Evolutionary conservation across 2,329 filamentous ascomycete genomes (phyloP).

Genomic region (Phialemonium atrogriseum): DNA sequence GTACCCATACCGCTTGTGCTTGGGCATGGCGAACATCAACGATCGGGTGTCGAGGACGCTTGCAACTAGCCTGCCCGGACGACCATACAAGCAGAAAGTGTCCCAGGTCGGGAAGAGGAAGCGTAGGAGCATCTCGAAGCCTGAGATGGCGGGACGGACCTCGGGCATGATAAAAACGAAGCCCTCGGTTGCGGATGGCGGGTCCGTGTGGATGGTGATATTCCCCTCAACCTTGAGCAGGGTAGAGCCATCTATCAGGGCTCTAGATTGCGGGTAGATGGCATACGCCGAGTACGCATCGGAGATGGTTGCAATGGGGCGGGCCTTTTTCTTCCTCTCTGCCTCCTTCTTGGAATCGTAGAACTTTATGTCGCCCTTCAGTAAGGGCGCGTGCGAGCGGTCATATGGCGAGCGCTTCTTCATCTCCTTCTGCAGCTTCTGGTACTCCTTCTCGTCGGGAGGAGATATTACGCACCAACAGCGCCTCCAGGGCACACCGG

Average conservation of each 20-base stretch:
- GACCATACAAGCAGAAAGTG: constrained; percentile 83
- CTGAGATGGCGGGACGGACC: constrained; percentile 79
- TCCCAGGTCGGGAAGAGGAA: constrained; percentile 94
- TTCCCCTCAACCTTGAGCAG: constrained; percentile 88
- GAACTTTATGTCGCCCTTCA: constrained; percentile 90
- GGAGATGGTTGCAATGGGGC: constrained; percentile 83
- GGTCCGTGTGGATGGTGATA: constrained; percentile 76
- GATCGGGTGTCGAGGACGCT: constrained; percentile 81
- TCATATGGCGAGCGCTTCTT: constrained; percentile 82
- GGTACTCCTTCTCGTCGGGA: constrained; percentile 86
- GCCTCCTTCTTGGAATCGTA: constrained; percentile 69
- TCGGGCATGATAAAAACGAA: constrained; percentile 99
- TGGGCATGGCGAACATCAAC: constrained; percentile 97
- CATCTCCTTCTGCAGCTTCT: constrained; percentile 72
- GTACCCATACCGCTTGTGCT: constrained; percentile 80
- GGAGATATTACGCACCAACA: constrained; percentile 95
- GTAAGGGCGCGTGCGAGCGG: constrained; percentile 52
- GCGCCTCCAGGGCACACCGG: constrained; percentile 89
- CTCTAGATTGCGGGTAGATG: constrained; percentile 91
- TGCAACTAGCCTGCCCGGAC: constrained; percentile 76
- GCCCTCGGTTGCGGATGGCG: constrained; percentile 73
- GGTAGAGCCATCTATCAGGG: constrained; percentile 88
- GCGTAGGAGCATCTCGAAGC: constrained; percentile 90
- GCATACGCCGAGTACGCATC: constrained; percentile 90
- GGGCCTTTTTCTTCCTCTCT: constrained; percentile 86